Base-by-base conservation (phyloP, 768 basidiomycete species). In the Suillus weaverae region DNA sequence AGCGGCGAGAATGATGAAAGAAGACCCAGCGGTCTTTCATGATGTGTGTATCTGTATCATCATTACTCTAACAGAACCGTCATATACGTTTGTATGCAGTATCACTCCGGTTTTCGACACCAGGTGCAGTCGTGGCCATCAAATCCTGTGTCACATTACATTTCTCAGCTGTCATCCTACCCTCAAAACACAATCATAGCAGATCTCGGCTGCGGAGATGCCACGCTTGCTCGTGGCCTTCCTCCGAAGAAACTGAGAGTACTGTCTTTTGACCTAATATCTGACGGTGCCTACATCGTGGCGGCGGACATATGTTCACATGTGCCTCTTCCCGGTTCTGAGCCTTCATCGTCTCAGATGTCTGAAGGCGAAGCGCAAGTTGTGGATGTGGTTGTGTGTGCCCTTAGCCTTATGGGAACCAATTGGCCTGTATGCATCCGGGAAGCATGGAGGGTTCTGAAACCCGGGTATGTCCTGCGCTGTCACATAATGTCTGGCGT, bases 121-220 rank as follows among this genome's bases (percentile, higher is more conserved):
- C 95, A 98, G 80, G 94, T 97, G 1, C 85, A 89, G 60, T 87
- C 89, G 3, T 99, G 97, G 97, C 97, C 97, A 1, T 88, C 88
- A 9, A 97, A 97, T 72, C 97, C 97, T 1, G 89, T 97, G n/a
- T 81, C 90, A 36, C 84, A 91, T 73, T 95, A 95, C 75, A 85
- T 91, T 61, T 81, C 84, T 4, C 69, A 76, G 18, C 82, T 98
- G 59, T 85, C 87, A 0, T 76, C 83, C 2, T 90, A 89, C 73
- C 85, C 93, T 5, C 64, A 80, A 22, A 83, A 82, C 68, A 87
- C 90, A 0, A 81, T 98, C 69, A 87, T 99, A 59, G 95, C 88
- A 39, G 97, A 99, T 78, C 82, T 99, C 39, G 97, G 97, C 13
- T 98, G 95, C 70, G 97, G 97, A 32, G 96, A 98, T 74, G 97